phyloP scores from a whole-genome alignment of 306 rosid genomes.

The Cicer chorassanicum region DNA sequence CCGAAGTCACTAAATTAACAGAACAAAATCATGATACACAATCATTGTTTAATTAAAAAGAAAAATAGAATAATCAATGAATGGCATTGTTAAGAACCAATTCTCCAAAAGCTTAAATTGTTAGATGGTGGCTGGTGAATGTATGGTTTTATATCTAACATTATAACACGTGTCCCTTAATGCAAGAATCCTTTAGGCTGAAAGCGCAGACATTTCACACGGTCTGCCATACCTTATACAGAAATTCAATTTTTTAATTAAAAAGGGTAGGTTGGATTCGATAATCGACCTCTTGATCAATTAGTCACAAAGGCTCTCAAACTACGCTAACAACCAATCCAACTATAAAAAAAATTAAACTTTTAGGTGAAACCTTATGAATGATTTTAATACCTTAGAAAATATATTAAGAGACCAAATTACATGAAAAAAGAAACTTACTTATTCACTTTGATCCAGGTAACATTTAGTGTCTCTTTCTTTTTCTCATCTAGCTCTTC shows the following conservation, averaged over 20 bases:
- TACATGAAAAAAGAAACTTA: constrained; percentile 44
- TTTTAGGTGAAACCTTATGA: neutral
- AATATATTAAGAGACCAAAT: constrained; percentile 35
- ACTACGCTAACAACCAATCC: constrained; percentile 14
- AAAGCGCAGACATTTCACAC: constrained; percentile 13
- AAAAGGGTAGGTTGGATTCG: neutral
- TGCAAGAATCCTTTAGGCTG: constrained; percentile 4
- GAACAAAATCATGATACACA: constrained; percentile 24
- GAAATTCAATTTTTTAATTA: constrained; percentile 13
- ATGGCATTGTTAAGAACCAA: constrained; percentile 19
- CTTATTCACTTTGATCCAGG: constrained; percentile 94
- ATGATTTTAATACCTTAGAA: constrained; percentile 1
- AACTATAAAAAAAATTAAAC: constrained; percentile 16
- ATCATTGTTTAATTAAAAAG: constrained; percentile 18
- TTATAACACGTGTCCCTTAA: neutral
- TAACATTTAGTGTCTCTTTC: constrained; percentile 89
- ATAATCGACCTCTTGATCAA: constrained; percentile 1
- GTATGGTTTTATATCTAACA: constrained; percentile 19
- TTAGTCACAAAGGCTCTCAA: neutral
- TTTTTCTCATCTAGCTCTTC: constrained; percentile 98
- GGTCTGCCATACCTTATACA: neutral
- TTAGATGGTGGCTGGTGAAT: neutral
- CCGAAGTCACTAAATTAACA: constrained; percentile 82
- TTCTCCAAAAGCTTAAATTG: constrained; percentile 8
- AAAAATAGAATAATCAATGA: constrained; percentile 26